Percentiles rank a stretch among this genome's conserved stretches.
Conservation (phyloP, 225 moss, liverwort and hornwort species). For the Polytrichum commune region DNA sequence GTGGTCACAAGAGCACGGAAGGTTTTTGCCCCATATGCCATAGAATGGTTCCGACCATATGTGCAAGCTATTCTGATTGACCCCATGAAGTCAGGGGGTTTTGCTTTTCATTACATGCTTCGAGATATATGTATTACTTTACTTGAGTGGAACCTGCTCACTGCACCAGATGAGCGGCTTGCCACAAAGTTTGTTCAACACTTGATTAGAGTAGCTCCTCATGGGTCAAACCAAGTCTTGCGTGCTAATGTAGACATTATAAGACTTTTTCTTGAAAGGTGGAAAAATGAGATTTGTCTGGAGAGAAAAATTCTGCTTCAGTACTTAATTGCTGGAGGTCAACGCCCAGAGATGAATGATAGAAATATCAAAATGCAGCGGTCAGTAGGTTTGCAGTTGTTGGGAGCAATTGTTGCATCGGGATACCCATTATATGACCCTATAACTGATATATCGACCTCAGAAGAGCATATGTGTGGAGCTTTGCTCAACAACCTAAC, state of each 20-base stretch:
- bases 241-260: conserved; percentile 86
- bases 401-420: conserved; percentile 76
- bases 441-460: conserved; percentile 40
- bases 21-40: conserved; percentile 66
- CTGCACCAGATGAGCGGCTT: conserved; percentile 52
- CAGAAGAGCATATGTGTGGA: conserved; percentile 66
- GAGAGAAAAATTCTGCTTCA: conserved; percentile 54
- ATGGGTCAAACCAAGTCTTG: conserved; percentile 77
- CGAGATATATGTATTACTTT: conserved; percentile 83
- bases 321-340: conserved; percentile 72
- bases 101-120: conserved; percentile 89
- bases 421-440: conserved; percentile 71
- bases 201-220: conserved; percentile 67
- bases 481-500: conserved; percentile 74
- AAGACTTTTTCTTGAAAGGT: conserved; percentile 73
- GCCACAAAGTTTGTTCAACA: conserved; percentile 68
- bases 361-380: conserved; percentile 53
- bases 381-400: conserved; percentile 74
- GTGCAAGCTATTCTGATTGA: conserved; percentile 71
- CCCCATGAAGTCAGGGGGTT: conserved; percentile 72
- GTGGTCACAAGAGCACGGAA: conserved; percentile 67
- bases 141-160: conserved; percentile 69
- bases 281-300: conserved; percentile 62
- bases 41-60: conserved; percentile 61
- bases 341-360: conserved; percentile 59